Conservation (phyloP, 108 stramenopile species). For the Cyclotella baltica region DNA sequence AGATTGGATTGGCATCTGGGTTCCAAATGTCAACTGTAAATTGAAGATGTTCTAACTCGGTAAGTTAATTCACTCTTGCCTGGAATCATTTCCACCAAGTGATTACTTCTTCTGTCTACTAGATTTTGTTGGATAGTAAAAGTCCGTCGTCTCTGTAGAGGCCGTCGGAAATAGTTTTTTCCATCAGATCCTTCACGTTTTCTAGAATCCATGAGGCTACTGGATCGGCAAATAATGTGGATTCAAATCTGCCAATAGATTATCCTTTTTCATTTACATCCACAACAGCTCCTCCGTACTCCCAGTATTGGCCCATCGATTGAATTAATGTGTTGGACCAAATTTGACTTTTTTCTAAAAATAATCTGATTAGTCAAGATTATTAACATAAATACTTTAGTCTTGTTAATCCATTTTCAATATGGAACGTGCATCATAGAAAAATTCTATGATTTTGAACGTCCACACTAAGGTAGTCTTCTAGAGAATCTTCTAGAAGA, state of each 20-base stretch:
- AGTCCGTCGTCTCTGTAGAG: conserved; percentile 36
- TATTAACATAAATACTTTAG: too few relatives aligned
- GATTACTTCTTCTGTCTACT: conserved; percentile 2
- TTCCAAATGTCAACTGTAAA: conserved; percentile 36
- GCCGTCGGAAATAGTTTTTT: conserved; percentile 8
- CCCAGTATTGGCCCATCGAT: conserved; percentile 11
- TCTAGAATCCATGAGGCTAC: conserved; percentile 29
- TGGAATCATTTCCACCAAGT: conserved; percentile 15
- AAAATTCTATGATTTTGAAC: too few relatives aligned
- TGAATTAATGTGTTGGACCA: conserved; percentile 19
- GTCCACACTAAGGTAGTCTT: too few relatives aligned
- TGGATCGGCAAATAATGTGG: conserved; percentile 23
- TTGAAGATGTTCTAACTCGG: conserved; percentile 10
- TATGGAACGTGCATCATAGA: too few relatives aligned
- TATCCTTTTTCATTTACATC: conserved; percentile 23
- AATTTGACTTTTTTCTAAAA: conserved; percentile 29
- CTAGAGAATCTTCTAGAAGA: too few relatives aligned
- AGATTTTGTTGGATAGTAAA: not conserved
- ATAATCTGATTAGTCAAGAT: too few relatives aligned
- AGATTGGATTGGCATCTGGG: conserved; percentile 12
- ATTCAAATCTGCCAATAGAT: conserved; percentile 26
- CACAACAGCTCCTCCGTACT: conserved; percentile 16
- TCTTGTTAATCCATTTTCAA: too few relatives aligned
- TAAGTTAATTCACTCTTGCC: not conserved
- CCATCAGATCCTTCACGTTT: conserved; percentile 2